phyloP scores from a whole-genome alignment of 768 basidiomycete species.

The Naganishia randhawae region DNA sequence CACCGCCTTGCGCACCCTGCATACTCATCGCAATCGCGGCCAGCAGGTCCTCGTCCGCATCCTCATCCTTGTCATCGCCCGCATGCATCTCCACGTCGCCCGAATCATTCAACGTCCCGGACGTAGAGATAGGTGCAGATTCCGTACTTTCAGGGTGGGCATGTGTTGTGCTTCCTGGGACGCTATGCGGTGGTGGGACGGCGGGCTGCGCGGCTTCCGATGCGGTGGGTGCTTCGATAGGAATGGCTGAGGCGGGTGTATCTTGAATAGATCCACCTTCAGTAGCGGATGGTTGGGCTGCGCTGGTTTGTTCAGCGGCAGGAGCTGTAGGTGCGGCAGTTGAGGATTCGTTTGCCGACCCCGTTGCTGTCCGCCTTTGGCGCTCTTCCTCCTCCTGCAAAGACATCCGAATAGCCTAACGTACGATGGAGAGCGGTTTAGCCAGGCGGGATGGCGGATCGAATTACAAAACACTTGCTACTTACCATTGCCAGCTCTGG shows the following conservation, averaged over 20 bases:
- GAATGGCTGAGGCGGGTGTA: slow-evolving; percentile 35
- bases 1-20: slow-evolving; percentile 37
- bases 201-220: slow-evolving; percentile 15
- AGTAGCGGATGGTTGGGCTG: slow-evolving; percentile 29
- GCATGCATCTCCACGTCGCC: slow-evolving; percentile 58
- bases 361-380: slow-evolving; percentile 61
- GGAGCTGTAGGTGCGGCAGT: slow-evolving; percentile 49
- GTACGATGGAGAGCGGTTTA: not conserved
- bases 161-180: slow-evolving; percentile 11
- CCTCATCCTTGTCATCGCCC: slow-evolving; percentile 54
- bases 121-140: slow-evolving; percentile 27
- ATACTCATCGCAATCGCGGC: slow-evolving; percentile 92
- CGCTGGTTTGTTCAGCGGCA: slow-evolving; percentile 40
- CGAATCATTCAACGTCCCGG: slow-evolving; percentile 53
- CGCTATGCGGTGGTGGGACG: slow-evolving; percentile 5
- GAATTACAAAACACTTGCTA: slow-evolving; percentile 19
- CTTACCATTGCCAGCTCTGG: slow-evolving; percentile 93
- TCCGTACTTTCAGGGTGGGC: slow-evolving; percentile 31
- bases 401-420: slow-evolving; percentile 92
- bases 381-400: slow-evolving; percentile 78
- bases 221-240: slow-evolving; percentile 17
- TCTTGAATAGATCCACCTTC: slow-evolving; percentile 30
- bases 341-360: slow-evolving; percentile 41
- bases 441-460: not conserved
- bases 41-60: slow-evolving; percentile 85